Percentiles rank a stretch among this genome's conserved stretches.
Evolutionary conservation across 192 early-diverging fungal species (phyloP).

Genomic region (Linnemannia exigua): DNA sequence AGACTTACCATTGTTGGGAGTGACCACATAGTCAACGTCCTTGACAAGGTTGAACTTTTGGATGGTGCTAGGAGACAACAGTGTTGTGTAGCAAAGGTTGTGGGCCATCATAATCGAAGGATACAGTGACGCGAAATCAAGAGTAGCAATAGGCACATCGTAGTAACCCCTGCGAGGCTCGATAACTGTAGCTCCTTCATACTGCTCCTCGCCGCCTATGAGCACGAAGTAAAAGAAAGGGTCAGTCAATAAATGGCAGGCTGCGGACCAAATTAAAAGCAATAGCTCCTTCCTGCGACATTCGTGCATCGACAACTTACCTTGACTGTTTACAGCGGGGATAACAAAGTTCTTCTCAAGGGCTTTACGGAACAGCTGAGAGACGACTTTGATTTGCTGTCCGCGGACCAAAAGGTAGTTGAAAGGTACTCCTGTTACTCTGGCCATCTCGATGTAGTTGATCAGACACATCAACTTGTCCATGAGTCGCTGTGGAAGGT

Average conservation of each 20-base stretch:
- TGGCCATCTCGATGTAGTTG: conserved; percentile 99
- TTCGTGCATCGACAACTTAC: conserved; percentile 27
- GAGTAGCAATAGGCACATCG: conserved; percentile 95
- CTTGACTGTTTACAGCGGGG: conserved; percentile 87
- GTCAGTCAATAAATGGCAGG: not conserved
- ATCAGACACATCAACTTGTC: conserved; percentile 98
- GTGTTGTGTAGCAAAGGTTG: conserved; percentile 97
- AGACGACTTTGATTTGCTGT: conserved; percentile 98
- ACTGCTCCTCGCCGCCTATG: conserved; percentile 85
- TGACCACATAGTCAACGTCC: conserved; percentile 89
- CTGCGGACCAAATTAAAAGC: not conserved
- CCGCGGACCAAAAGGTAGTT: conserved; percentile 94
- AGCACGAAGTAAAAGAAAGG: not conserved
- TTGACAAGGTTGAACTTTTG: conserved; percentile 74
- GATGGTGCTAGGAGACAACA: conserved; percentile 71
- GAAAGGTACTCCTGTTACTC: conserved; percentile 97
- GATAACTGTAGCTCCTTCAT: conserved; percentile 97
- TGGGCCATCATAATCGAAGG: conserved; percentile 99
- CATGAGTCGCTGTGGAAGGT: conserved; percentile 91
- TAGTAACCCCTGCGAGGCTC: conserved; percentile 96
- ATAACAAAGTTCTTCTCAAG: conserved; percentile 87
- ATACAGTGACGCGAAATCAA: conserved; percentile 98
- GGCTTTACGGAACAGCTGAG: conserved; percentile 94
- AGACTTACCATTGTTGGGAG: conserved; percentile 85
- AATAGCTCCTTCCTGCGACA: too few relatives aligned